phyloP scores from a whole-genome alignment of 495 filamentous ascomycete species.

The Hypoxylon trugodes region DNA sequence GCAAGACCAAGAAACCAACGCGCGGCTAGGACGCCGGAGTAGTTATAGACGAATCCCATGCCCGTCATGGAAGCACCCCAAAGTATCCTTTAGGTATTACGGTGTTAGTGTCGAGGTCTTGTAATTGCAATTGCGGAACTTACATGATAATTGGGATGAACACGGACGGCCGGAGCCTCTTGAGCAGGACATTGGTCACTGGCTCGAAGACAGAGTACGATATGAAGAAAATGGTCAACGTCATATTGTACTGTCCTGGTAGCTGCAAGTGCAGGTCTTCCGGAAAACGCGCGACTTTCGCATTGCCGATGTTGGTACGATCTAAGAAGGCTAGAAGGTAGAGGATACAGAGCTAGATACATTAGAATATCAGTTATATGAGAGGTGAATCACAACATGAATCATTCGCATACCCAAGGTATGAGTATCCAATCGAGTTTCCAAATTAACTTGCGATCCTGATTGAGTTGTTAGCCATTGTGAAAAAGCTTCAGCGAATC shows the following conservation, averaged over 20 bases:
- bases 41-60: slow-evolving; percentile 86
- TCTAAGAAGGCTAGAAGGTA: slow-evolving; percentile 89
- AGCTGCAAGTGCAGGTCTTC: slow-evolving; percentile 60
- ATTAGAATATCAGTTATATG: slow-evolving; percentile 6
- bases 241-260: slow-evolving; percentile 71
- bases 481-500: not conserved
- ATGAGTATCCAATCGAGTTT: slow-evolving; percentile 77
- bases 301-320: slow-evolving; percentile 86
- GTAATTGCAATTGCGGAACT: slow-evolving; percentile 54
- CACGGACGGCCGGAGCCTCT: slow-evolving; percentile 65
- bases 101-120: slow-evolving; percentile 16
- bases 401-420: slow-evolving; percentile 65
- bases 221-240: slow-evolving; percentile 89
- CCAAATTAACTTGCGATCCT: slow-evolving; percentile 74
- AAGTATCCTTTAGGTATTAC: slow-evolving; percentile 47
- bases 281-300: slow-evolving; percentile 79
- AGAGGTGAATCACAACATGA: not conserved
- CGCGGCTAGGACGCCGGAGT: slow-evolving; percentile 79
- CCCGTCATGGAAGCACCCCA: slow-evolving; percentile 83
- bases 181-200: slow-evolving; percentile 86
- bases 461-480: slow-evolving; percentile 20
- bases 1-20: slow-evolving; percentile 86
- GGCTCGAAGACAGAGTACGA: slow-evolving; percentile 91
- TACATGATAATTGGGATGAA: slow-evolving; percentile 76
- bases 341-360: slow-evolving; percentile 71